Percentiles rank a stretch among this genome's conserved stretches.
phyloP scores from a whole-genome alignment of 2,329 filamentous ascomycete genomes.

The Pseudogymnoascus sp. region DNA sequence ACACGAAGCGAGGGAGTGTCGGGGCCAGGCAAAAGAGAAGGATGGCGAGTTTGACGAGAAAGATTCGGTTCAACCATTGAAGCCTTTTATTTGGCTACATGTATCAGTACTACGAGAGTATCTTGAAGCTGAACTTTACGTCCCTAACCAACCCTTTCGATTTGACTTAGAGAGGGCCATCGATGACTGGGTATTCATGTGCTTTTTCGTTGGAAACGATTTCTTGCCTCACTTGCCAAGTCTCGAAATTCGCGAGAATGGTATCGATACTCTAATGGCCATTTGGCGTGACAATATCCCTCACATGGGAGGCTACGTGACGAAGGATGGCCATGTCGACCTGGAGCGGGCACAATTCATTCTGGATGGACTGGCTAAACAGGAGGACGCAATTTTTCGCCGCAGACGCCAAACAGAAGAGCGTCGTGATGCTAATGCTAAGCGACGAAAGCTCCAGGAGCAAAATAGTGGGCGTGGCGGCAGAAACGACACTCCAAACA shows the following conservation, averaged over 20 bases:
- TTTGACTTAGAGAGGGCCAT: slow-evolving; percentile 92
- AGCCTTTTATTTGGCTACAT: slow-evolving; percentile 98
- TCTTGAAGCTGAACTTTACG: slow-evolving; percentile 77
- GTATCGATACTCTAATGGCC: slow-evolving; percentile 91
- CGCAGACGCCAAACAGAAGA: slow-evolving; percentile 81
- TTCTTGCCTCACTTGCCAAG: slow-evolving; percentile 97
- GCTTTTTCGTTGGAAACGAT: slow-evolving; percentile 97
- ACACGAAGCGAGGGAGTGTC: slow-evolving; percentile 81
- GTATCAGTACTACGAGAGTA: slow-evolving; percentile 90
- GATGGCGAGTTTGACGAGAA: slow-evolving; percentile 77
- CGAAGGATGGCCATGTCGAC: slow-evolving; percentile 88
- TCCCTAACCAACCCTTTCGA: slow-evolving; percentile 73
- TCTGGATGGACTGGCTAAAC: slow-evolving; percentile 76
- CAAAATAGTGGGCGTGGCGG: slow-evolving; percentile 34
- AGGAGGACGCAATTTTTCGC: slow-evolving; percentile 89
- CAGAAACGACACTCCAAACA: slow-evolving; percentile 23
- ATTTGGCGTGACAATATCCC: slow-evolving; percentile 94
- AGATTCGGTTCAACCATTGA: slow-evolving; percentile 58
- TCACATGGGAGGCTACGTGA: slow-evolving; percentile 89
- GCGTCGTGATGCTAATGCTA: slow-evolving; percentile 68
- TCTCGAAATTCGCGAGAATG: slow-evolving; percentile 92
- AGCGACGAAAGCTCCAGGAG: slow-evolving; percentile 68
- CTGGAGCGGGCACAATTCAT: slow-evolving; percentile 81
- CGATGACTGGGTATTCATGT: slow-evolving; percentile 99
- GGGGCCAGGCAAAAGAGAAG: slow-evolving; percentile 69